A percentile compares a stretch with the other conserved stretches of the same genome.
These are phyloP conservation scores for Meyerozyma carpophila DNA, from an alignment of 1,139 yeast genomes.

Conservation along the genomic window DNA sequence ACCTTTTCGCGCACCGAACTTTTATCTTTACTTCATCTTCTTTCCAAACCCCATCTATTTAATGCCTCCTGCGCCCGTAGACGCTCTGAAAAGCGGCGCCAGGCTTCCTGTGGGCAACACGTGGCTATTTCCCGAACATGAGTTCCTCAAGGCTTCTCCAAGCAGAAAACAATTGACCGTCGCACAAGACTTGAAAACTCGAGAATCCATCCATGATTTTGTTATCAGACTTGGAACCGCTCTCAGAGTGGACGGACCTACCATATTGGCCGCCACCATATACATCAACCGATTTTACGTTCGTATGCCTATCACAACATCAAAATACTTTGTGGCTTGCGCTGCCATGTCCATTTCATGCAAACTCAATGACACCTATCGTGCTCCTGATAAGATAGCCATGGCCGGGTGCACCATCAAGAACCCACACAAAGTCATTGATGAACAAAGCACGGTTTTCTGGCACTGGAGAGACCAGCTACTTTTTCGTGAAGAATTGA, in stretches of 20 bases:
- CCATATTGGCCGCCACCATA: conserved; percentile 40
- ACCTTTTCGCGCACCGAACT: background rate
- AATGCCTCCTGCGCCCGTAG: background rate
- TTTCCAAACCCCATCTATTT: background rate
- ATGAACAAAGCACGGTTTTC: conserved; percentile 37
- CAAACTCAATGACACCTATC: conserved; percentile 38
- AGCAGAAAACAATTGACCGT: conserved; percentile 22
- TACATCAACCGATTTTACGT: conserved; percentile 38
- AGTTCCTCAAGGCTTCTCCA: conserved; percentile 26
- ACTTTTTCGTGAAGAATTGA: conserved; percentile 39
- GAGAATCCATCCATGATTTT: conserved; percentile 39
- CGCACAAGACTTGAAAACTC: conserved; percentile 26
- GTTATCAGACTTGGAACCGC: conserved; percentile 32
- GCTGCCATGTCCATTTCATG: conserved; percentile 42
- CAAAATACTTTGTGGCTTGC: conserved; percentile 42
- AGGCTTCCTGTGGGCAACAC: conserved; percentile 10
- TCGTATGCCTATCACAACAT: conserved; percentile 39
- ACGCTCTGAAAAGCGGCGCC: background rate
- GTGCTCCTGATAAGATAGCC: conserved; percentile 43
- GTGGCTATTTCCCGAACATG: conserved; percentile 33
- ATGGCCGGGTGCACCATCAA: conserved; percentile 32
- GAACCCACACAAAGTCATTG: conserved; percentile 27
- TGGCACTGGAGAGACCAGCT: conserved; percentile 48
- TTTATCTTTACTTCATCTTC: background rate
- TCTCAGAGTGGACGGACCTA: conserved; percentile 38